Evolutionary conservation across 140 eudicot species (phyloP).

Genomic region (Oenanthe javanica): DNA sequence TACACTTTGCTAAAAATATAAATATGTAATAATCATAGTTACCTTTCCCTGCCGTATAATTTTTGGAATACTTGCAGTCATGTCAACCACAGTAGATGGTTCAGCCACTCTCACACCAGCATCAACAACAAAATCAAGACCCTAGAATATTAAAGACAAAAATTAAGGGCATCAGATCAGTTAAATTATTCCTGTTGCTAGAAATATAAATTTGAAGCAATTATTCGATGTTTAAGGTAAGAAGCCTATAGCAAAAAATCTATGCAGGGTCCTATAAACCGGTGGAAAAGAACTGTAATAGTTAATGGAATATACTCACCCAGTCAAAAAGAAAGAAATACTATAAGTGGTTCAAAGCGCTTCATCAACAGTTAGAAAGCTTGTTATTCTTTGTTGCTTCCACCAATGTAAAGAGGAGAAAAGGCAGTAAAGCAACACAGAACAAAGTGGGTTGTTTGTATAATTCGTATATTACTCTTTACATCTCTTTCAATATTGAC

Average conservation of each 20-base stretch:
- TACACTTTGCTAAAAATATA: neutral
- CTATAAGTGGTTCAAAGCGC: neutral
- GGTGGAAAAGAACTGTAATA: neutral
- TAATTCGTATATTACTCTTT: neutral
- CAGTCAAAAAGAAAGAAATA: neutral
- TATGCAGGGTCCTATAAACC: neutral
- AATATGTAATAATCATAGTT: neutral
- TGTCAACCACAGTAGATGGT: slow-evolving; percentile 89
- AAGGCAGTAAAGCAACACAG: neutral
- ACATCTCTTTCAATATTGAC: neutral
- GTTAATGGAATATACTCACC: neutral
- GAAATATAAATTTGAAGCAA: neutral
- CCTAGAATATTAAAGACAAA: too few relatives aligned
- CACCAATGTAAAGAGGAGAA: too few relatives aligned
- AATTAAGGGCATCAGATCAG: too few relatives aligned
- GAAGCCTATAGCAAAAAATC: neutral
- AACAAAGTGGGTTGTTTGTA: neutral
- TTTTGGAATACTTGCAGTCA: slow-evolving; percentile 55
- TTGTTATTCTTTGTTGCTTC: neutral
- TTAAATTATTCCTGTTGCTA: slow-evolving; percentile 5
- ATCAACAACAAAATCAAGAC: slow-evolving; percentile 82
- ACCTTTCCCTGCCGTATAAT: slow-evolving; percentile 79
- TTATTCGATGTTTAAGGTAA: neutral
- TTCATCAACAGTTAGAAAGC: neutral
- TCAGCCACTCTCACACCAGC: slow-evolving; percentile 84